A percentile compares a stretch with the other conserved stretches of the same genome.
phyloP scores from a whole-genome alignment of 2,329 filamentous ascomycete genomes.

The Pseudocercospora ulei region DNA sequence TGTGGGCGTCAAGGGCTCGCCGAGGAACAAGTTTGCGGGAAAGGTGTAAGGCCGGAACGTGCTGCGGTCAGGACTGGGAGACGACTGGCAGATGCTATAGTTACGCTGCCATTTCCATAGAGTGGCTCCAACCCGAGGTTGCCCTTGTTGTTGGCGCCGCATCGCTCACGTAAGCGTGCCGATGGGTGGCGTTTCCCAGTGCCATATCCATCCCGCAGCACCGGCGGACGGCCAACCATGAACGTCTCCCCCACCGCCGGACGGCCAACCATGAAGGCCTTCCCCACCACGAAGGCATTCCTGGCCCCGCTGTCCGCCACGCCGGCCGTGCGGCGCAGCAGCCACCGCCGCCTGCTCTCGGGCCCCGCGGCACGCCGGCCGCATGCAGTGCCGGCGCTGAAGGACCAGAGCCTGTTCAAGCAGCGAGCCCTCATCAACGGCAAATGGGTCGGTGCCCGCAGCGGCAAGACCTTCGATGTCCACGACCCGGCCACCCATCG shows the following conservation, averaged over 20 bases:
- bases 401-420: slow-evolving; percentile 60
- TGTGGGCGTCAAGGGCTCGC: slow-evolving; percentile 59
- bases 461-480: slow-evolving; percentile 86
- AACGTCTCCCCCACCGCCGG: no score
- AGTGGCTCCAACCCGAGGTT: no score
- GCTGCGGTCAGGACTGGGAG: no score
- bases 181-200: no score
- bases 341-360: slow-evolving; percentile 21
- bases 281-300: slow-evolving; percentile 23
- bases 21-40: slow-evolving; percentile 53
- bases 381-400: slow-evolving; percentile 34
- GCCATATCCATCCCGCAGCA: no score
- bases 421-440: slow-evolving; percentile 80
- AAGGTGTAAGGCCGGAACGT: slow-evolving; percentile 22
- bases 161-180: no score
- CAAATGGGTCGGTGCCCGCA: slow-evolving; percentile 76
- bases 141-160: no score
- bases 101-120: no score
- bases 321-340: slow-evolving; percentile 19
- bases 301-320: slow-evolving; percentile 19
- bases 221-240: no score
- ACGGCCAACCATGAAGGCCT: slow-evolving; percentile 1
- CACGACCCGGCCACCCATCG: slow-evolving; percentile 75
- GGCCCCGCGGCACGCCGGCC: slow-evolving; percentile 14
- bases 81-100: no score